A percentile compares a stretch with the other conserved stretches of the same genome.
Conservation (phyloP, 441 rosid species). For the Eruca vesicaria region DNA sequence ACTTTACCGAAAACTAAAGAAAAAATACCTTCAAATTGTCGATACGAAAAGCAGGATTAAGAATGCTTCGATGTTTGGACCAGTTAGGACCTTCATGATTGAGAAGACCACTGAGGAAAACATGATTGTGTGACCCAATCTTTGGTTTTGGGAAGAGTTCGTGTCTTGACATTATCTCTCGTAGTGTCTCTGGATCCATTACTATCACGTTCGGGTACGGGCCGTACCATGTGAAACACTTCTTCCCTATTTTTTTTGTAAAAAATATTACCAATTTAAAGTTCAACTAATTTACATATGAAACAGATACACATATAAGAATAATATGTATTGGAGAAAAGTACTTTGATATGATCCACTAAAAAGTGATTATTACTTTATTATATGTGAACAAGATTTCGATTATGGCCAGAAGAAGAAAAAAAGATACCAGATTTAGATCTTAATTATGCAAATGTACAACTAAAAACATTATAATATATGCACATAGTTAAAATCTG, state of each 20-base stretch:
- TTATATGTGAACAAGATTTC: neutral
- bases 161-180: conserved; percentile 35
- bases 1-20: neutral
- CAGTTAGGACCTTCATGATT: conserved; percentile 39
- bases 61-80: conserved; percentile 38
- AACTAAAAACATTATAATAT: neutral
- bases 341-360: neutral
- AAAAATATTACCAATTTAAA: neutral
- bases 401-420: neutral
- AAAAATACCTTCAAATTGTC: conserved; percentile 31
- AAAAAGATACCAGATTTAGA: conserved; percentile 18
- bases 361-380: neutral
- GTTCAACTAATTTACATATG: neutral
- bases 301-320: conserved; percentile 12
- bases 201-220: conserved; percentile 41
- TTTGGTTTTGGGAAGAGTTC: conserved; percentile 38
- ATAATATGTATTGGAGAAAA: neutral
- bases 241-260: conserved; percentile 25
- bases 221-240: conserved; percentile 41
- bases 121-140: conserved; percentile 35
- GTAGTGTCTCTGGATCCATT: conserved; percentile 40
- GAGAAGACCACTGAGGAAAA: conserved; percentile 39
- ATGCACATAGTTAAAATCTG: neutral
- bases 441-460: conserved; percentile 4
- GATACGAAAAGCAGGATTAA: conserved; percentile 39